Evolutionary conservation across 768 basidiomycete genomes (phyloP).

Genomic region (Clitopilus hobsonii): DNA sequence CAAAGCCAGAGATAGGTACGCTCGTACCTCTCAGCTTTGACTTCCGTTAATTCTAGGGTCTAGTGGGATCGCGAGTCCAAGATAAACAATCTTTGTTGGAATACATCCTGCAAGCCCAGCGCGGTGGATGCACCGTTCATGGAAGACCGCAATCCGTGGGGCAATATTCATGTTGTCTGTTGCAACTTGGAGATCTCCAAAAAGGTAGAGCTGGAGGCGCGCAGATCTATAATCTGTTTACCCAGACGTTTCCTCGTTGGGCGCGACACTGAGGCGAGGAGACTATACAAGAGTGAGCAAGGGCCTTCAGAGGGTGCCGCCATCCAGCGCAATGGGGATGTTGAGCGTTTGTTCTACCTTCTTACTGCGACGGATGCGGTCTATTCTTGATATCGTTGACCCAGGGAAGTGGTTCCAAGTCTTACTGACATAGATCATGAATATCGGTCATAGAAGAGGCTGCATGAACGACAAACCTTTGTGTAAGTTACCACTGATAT

Average conservation of each 20-base stretch:
- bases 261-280: constrained; percentile 20
- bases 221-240: constrained; percentile 66
- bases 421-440: constrained; percentile 15
- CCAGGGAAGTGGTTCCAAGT: constrained; percentile 43
- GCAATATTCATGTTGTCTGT: constrained; percentile 60
- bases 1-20: background rate
- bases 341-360: constrained; percentile 69
- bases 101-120: constrained; percentile 39
- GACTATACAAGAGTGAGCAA: constrained; percentile 9
- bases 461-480: too few relatives aligned
- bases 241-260: constrained; percentile 56
- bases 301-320: too few relatives aligned
- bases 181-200: constrained; percentile 71
- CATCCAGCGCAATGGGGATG: constrained; percentile 56
- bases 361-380: constrained; percentile 41
- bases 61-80: constrained; percentile 63
- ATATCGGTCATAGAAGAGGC: too few relatives aligned
- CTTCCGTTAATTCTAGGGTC: constrained; percentile 53
- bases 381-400: constrained; percentile 54
- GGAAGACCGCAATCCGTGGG: constrained; percentile 59
- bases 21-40: constrained; percentile 74
- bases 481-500: constrained; percentile 76
- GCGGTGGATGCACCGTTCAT: constrained; percentile 35
- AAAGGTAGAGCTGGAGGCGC: constrained; percentile 60
- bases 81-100: constrained; percentile 65